Evolutionary conservation across 2,329 filamentous ascomycete genomes (phyloP), one percentile per base, ranked within the genome.

Genomic region (Dactylellina leptospora): DNA sequence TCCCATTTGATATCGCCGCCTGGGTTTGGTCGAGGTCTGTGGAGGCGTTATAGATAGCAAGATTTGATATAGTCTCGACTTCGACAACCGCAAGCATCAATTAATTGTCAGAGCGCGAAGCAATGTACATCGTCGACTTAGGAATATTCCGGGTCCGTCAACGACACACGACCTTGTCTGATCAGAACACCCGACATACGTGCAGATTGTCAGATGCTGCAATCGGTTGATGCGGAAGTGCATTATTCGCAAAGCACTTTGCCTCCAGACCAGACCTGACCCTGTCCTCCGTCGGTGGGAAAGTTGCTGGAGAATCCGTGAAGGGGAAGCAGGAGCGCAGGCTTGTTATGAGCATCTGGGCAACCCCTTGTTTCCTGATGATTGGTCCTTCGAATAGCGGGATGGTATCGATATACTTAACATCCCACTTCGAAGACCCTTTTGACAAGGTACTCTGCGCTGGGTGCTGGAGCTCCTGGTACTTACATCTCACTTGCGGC

Each of bases 391-490:
- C 27, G 36, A 58, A 51, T 51, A 36, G 51, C 68, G 59, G 68
- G 53, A 63, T 38, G 53, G 59, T 72, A 64, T 72, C 68, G 68
- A 72, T 62, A 72, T 72, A 72, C 68, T 36, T 53, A 25, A 64
- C 59, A 72, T 55, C 68, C 66, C 68, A 72, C 68, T 59, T 50
- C 6, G 28, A 59, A 63, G 59, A 64, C 68, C 68, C 68, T 72
- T 64, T 62, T 40, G 30, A 38, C 59, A 60, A 59, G 59, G 68
- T 64, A 72, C 45, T 59, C 36, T 40, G 53, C 45, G 27, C 45
- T 59, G 18, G 27, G 25, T 27, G 44, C 59, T 72, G 48, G 68
- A 72, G 68, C 68, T 72, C 68, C 59, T 40, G 59, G 68, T 59
- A 72, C 68, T 62, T 71, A 10, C 28, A 9, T 45, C 42, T 38